Evolutionary conservation across 257 asterid genomes (phyloP).

Genomic region (Nicotiana sylvestris): DNA sequence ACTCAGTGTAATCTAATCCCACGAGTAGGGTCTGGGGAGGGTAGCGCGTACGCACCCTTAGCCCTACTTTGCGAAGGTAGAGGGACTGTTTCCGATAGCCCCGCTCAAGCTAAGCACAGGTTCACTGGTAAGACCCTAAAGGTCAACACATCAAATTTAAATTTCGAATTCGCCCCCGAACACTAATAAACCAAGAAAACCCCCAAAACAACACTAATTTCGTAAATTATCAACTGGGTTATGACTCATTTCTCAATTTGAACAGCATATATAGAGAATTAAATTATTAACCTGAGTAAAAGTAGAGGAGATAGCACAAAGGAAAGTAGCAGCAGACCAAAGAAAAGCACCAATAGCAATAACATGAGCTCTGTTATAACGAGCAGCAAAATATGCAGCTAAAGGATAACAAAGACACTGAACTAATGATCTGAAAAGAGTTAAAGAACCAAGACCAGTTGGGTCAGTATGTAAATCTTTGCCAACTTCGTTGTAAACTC

Average conservation of each 20-base stretch:
- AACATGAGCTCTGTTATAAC: neutral
- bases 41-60: too few species aligned
- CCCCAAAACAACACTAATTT: neutral
- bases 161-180: too few species aligned
- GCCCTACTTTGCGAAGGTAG: too few species aligned
- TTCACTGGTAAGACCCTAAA: too few species aligned
- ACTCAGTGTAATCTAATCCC: too few species aligned
- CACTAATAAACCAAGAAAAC: neutral
- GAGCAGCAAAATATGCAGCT: neutral
- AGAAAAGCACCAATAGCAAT: constrained; percentile 55
- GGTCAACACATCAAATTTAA: too few species aligned
- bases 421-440: neutral
- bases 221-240: neutral
- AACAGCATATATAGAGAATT: neutral
- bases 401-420: neutral
- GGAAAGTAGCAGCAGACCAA: constrained; percentile 78
- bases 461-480: neutral
- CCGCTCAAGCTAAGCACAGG: too few species aligned
- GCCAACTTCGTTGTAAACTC: neutral
- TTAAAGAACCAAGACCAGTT: neutral
- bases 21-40: too few species aligned
- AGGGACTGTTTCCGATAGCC: too few species aligned
- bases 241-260: neutral
- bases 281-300: constrained; percentile 43
- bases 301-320: constrained; percentile 52